phyloP scores from a whole-genome alignment of 2,329 filamentous ascomycete genomes.

The Fusarium fujikuroi region DNA sequence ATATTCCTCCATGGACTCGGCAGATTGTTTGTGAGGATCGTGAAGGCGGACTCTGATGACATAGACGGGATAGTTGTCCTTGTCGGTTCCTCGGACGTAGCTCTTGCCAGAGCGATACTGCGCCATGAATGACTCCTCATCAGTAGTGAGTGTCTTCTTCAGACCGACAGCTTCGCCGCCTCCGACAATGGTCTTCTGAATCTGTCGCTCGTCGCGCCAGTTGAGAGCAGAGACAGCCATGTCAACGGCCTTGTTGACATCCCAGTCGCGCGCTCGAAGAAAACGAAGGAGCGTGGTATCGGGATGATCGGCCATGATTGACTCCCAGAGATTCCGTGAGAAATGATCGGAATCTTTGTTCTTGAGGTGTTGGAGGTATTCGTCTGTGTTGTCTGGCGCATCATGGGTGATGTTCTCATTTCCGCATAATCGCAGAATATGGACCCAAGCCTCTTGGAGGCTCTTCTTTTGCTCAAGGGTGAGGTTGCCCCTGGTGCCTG shows the following conservation, averaged over 20 bases:
- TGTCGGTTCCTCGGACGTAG: slow-evolving; percentile 52
- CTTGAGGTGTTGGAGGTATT: slow-evolving; percentile 6
- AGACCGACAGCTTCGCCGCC: slow-evolving; percentile 49
- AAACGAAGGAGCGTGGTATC: slow-evolving; percentile 54
- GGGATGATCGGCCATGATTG: slow-evolving; percentile 47
- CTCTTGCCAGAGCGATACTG: slow-evolving; percentile 54
- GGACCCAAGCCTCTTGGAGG: slow-evolving; percentile 34
- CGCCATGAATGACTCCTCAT: slow-evolving; percentile 50
- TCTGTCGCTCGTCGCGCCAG: slow-evolving; percentile 50
- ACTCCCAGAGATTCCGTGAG: slow-evolving; percentile 22
- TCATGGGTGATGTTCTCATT: neutral
- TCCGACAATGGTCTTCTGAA: slow-evolving; percentile 48
- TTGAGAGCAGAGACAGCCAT: slow-evolving; percentile 53
- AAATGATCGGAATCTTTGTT: slow-evolving; percentile 26
- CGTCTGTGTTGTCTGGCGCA: neutral
- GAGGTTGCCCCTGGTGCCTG: slow-evolving; percentile 32
- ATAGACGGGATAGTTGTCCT: slow-evolving; percentile 50
- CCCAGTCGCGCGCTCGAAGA: slow-evolving; percentile 54
- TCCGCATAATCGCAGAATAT: slow-evolving; percentile 30
- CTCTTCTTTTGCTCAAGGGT: slow-evolving; percentile 26
- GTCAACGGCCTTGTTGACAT: slow-evolving; percentile 52
- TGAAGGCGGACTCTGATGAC: slow-evolving; percentile 47
- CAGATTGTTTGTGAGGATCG: slow-evolving; percentile 46
- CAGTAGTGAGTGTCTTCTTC: slow-evolving; percentile 30
- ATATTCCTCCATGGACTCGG: slow-evolving; percentile 51